Evolutionary conservation across 169 alveolate genomes (phyloP).

Genomic region (Toxoplasma gondii): DNA sequence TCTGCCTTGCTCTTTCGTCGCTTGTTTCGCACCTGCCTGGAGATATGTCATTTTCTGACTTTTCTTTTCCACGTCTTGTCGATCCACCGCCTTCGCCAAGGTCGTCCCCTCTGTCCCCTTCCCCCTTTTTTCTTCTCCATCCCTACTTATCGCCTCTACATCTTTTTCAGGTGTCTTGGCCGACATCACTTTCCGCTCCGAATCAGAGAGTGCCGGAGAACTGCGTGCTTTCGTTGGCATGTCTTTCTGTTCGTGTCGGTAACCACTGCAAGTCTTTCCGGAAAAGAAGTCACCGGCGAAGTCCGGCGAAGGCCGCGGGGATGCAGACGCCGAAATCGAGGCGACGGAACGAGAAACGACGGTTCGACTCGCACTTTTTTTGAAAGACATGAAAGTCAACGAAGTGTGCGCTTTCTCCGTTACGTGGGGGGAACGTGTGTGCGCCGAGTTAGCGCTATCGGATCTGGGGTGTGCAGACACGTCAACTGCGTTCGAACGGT

Average conservation of each 20-base stretch:
- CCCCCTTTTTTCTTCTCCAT: not conserved
- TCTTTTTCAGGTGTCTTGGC: not conserved
- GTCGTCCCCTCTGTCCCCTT: not conserved
- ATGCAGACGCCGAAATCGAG: too few species aligned
- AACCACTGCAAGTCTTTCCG: too few species aligned
- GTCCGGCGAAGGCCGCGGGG: too few species aligned
- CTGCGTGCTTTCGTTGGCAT: too few species aligned
- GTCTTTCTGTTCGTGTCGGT: too few species aligned
- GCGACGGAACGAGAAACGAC: not conserved
- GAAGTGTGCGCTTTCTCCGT: too few species aligned
- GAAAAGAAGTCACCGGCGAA: too few species aligned
- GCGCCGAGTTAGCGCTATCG: too few species aligned
- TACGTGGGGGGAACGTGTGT: too few species aligned
- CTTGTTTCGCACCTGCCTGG: not conserved
- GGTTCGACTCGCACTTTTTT: not conserved
- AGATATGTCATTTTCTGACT: not conserved
- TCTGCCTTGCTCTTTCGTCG: not conserved
- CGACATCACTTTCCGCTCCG: not conserved
- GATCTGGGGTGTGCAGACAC: not conserved
- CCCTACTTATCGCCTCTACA: not conserved
- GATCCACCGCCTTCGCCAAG: not conserved
- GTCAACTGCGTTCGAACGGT: not conserved
- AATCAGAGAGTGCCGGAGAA: not conserved
- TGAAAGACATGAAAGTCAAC: not conserved
- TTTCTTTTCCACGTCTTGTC: not conserved